Conservation (phyloP, 2,329 filamentous ascomycete species). For the Venturia oleaginea region DNA sequence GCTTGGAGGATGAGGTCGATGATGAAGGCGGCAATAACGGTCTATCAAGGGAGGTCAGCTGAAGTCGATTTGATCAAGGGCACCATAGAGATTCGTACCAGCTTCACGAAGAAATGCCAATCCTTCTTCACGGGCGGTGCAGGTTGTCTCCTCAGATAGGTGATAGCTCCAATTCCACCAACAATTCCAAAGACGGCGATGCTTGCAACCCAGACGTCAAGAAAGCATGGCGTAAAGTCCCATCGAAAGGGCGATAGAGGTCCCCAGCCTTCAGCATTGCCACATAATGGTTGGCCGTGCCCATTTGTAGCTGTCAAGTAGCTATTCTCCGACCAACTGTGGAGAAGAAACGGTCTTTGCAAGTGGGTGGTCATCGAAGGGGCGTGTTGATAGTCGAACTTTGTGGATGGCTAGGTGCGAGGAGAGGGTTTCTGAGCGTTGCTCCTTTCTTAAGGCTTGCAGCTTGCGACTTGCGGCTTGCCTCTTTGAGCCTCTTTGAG, state of each 20-base stretch:
- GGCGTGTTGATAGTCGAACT: neutral
- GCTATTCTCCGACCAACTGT: neutral
- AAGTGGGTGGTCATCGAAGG: slow-evolving; percentile 5
- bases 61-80: neutral
- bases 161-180: slow-evolving; percentile 65
- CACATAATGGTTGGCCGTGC: slow-evolving; percentile 62
- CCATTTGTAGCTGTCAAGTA: slow-evolving; percentile 6
- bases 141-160: slow-evolving; percentile 62
- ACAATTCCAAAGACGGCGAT: slow-evolving; percentile 74
- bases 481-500: too few relatives aligned
- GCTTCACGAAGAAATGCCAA: slow-evolving; percentile 87
- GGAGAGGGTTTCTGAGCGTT: neutral
- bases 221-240: slow-evolving; percentile 95
- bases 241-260: slow-evolving; percentile 78
- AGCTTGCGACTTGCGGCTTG: too few relatives aligned
- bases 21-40: slow-evolving; percentile 58
- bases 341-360: neutral
- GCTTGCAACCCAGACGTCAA: slow-evolving; percentile 77
- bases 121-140: slow-evolving; percentile 64
- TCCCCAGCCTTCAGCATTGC: slow-evolving; percentile 90
- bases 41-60: slow-evolving; percentile 28
- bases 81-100: slow-evolving; percentile 48
- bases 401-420: neutral
- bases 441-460: too few relatives aligned
- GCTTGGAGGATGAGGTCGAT: slow-evolving; percentile 63